Conservation (phyloP, 805 yeast genomes). For the Tetrapisispora arboricola region DNA sequence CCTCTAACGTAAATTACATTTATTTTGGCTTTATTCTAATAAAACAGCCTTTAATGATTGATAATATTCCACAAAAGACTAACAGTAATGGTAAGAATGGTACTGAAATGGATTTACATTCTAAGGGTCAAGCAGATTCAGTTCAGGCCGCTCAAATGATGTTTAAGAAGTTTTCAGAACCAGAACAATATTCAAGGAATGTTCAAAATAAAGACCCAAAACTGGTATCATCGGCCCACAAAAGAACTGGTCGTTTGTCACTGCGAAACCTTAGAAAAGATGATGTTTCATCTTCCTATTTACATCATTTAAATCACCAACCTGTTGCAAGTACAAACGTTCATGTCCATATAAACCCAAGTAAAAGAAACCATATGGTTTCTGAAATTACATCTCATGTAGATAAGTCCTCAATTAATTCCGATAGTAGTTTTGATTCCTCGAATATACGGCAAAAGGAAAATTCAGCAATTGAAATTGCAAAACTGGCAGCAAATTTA, state of each 20-base stretch:
- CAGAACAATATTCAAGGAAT: not conserved
- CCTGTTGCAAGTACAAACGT: not conserved
- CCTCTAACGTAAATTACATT: too few relatives aligned
- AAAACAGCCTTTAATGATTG: too few relatives aligned
- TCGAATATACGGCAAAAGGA: not conserved
- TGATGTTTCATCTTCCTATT: not conserved
- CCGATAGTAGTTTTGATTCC: not conserved
- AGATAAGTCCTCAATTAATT: not conserved
- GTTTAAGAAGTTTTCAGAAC: conserved; percentile 9
- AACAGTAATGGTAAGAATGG: not conserved
- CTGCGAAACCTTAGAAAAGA: not conserved
- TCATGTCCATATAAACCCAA: not conserved
- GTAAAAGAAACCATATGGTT: not conserved
- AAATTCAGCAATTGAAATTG: not conserved
- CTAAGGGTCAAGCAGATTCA: conserved; percentile 4
- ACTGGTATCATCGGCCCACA: too few relatives aligned
- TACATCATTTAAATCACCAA: not conserved
- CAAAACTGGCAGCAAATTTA: conserved; percentile 1
- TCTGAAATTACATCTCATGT: not conserved
- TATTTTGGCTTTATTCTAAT: too few relatives aligned
- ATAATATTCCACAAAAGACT: not conserved
- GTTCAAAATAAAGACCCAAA: not conserved
- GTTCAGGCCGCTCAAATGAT: conserved; percentile 14
- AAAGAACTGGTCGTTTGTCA: not conserved
- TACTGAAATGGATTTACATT: not conserved